phyloP scores from a whole-genome alignment of 2,329 filamentous ascomycete genomes.

The Clathrospora elynae region DNA sequence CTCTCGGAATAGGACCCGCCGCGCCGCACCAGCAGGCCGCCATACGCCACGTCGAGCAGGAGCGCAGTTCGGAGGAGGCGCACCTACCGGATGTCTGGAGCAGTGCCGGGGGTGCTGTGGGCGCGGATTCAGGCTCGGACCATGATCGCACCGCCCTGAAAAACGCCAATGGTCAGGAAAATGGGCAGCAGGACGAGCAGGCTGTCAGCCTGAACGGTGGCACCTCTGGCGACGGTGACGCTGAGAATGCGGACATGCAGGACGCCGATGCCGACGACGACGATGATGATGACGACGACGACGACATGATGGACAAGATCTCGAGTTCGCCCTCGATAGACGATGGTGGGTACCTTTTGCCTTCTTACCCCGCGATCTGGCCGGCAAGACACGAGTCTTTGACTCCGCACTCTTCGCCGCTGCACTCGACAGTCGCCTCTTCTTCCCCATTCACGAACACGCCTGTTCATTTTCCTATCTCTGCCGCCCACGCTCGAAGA shows the following conservation, averaged over 20 bases:
- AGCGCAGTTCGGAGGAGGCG: slow-evolving; percentile 72
- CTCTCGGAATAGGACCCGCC: slow-evolving; percentile 60
- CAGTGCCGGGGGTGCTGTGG: slow-evolving; percentile 46
- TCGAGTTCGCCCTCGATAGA: slow-evolving; percentile 98
- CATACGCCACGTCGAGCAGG: slow-evolving; percentile 77
- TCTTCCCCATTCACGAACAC: slow-evolving; percentile 54
- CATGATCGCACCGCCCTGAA: slow-evolving; percentile 53
- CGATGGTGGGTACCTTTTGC: slow-evolving; percentile 82
- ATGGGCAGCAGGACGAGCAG: slow-evolving; percentile 38
- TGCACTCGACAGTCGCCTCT: slow-evolving; percentile 34
- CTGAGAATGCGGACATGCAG: slow-evolving; percentile 61
- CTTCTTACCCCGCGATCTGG: slow-evolving; percentile 45
- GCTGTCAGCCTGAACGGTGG: slow-evolving; percentile 44
- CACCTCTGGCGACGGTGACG: slow-evolving; percentile 48
- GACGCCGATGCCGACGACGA: slow-evolving; percentile 69
- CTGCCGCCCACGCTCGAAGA: slow-evolving; percentile 29
- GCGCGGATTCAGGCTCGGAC: slow-evolving; percentile 63
- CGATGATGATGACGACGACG: slow-evolving; percentile 71
- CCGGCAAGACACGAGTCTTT: slow-evolving; percentile 52
- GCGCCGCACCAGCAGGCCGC: slow-evolving; percentile 86
- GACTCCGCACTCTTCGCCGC: slow-evolving; percentile 44
- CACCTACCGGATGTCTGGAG: slow-evolving; percentile 62
- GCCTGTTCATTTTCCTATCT: slow-evolving; percentile 52
- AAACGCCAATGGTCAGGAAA: slow-evolving; percentile 22
- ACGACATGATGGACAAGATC: slow-evolving; percentile 98